Conservation (phyloP, 2,329 filamentous ascomycete species). For the Aspergillus novoparasiticus region DNA sequence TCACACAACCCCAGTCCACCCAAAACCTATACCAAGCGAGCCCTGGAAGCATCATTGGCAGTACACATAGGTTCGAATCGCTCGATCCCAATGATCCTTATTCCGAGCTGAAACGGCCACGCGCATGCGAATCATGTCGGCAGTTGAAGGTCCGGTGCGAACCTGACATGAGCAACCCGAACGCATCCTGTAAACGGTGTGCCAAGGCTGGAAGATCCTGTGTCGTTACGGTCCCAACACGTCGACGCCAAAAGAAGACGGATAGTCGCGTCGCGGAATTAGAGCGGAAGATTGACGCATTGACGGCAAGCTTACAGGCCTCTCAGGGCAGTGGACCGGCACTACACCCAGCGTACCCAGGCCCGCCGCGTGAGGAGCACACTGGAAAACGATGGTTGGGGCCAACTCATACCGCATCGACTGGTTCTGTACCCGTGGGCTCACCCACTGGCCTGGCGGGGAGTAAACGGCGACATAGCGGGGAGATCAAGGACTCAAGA, state of each 20-base stretch:
- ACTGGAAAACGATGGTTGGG: slow-evolving; percentile 37
- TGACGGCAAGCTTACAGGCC: slow-evolving; percentile 78
- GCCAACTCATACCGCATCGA: slow-evolving; percentile 13
- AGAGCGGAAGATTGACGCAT: slow-evolving; percentile 87
- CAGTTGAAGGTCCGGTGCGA: slow-evolving; percentile 84
- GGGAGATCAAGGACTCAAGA: slow-evolving; percentile 29
- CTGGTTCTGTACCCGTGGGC: slow-evolving; percentile 4
- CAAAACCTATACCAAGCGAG: slow-evolving; percentile 12
- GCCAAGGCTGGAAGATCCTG: slow-evolving; percentile 78
- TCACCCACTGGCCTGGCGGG: slow-evolving; percentile 20
- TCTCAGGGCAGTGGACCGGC: slow-evolving; percentile 32
- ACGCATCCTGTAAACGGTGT: slow-evolving; percentile 73
- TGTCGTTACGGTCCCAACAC: slow-evolving; percentile 71
- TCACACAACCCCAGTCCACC: slow-evolving; percentile 11
- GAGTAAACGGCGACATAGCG: slow-evolving; percentile 35
- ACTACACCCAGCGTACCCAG: slow-evolving; percentile 16
- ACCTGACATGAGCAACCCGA: slow-evolving; percentile 64
- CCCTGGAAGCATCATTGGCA: not conserved
- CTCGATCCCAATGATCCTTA: slow-evolving; percentile 26
- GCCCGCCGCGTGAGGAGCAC: slow-evolving; percentile 43
- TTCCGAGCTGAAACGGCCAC: slow-evolving; percentile 64
- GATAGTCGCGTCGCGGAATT: slow-evolving; percentile 87
- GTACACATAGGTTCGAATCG: slow-evolving; percentile 3
- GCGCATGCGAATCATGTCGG: slow-evolving; percentile 76
- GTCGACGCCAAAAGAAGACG: slow-evolving; percentile 89